A percentile compares a stretch with the other conserved stretches of the same genome.
phyloP scores from a whole-genome alignment of 2,329 filamentous ascomycete species.

The Cladobotryum mycophilum region DNA sequence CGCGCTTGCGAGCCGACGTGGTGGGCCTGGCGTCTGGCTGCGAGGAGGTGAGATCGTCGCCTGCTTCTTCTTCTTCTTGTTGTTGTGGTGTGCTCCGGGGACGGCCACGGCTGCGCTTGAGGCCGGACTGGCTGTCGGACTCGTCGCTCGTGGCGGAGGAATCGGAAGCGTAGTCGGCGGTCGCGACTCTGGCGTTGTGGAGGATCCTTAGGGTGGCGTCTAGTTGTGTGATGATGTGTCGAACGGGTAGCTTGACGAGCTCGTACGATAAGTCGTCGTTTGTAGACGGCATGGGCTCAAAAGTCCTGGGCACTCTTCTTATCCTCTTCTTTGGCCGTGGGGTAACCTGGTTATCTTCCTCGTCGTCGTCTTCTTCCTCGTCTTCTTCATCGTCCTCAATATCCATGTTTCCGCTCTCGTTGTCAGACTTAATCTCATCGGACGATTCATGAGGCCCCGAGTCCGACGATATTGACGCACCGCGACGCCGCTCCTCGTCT shows the following conservation, averaged over 20 bases:
- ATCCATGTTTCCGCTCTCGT: neutral
- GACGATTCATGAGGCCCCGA: neutral
- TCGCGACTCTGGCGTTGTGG: conserved; percentile 57
- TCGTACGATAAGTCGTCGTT: conserved; percentile 63
- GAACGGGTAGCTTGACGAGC: conserved; percentile 61
- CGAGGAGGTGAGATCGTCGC: conserved; percentile 1
- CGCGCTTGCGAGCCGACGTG: conserved; percentile 20
- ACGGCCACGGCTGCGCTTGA: conserved; percentile 22
- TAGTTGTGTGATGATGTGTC: conserved; percentile 63
- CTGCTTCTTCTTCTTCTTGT: no score
- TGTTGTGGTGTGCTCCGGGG: conserved; percentile 16
- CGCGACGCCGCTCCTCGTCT: neutral
- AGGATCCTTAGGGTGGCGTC: conserved; percentile 65
- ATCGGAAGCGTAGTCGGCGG: conserved; percentile 32
- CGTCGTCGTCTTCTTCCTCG: neutral
- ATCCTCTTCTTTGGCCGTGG: neutral
- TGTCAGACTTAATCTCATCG: neutral
- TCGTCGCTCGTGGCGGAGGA: conserved; percentile 35
- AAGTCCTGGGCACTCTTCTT: conserved; percentile 17
- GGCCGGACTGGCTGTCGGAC: conserved; percentile 22
- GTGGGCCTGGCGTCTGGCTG: conserved; percentile 10
- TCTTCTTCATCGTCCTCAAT: conserved; percentile 10
- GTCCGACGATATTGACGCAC: neutral
- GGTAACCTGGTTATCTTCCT: conserved; percentile 9
- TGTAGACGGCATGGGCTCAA: conserved; percentile 52